These are phyloP conservation scores for Colletotrichum sojae DNA, from an alignment of 2,329 filamentous ascomycete species.

Conservation along the genomic window DNA sequence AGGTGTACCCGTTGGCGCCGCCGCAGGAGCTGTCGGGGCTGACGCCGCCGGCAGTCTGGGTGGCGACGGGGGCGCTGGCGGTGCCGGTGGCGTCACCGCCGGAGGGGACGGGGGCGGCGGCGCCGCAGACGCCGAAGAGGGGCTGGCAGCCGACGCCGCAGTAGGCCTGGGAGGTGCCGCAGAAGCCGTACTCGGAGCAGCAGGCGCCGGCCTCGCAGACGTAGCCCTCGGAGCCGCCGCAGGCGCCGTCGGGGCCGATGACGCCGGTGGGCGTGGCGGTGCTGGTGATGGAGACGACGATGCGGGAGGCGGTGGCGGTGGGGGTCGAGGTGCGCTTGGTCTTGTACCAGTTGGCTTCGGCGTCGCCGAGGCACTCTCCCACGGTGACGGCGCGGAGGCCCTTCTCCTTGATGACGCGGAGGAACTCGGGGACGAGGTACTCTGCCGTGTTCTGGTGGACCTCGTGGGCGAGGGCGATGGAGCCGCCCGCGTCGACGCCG, in stretches of 20 bases:
- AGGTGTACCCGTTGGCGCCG: slow-evolving; percentile 34
- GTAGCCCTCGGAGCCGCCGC: slow-evolving; percentile 37
- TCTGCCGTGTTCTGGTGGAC: slow-evolving; percentile 42
- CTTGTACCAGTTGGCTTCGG: slow-evolving; percentile 61
- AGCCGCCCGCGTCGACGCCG: slow-evolving; percentile 46
- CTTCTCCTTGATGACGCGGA: slow-evolving; percentile 43
- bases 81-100: slow-evolving; percentile 3
- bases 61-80: slow-evolving; percentile 14
- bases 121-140: slow-evolving; percentile 42
- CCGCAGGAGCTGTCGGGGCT: slow-evolving; percentile 33
- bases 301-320: slow-evolving; percentile 35
- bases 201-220: slow-evolving; percentile 39
- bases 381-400: slow-evolving; percentile 56
- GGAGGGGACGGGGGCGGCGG: slow-evolving; percentile 27
- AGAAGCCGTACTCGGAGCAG: slow-evolving; percentile 44
- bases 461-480: slow-evolving; percentile 61
- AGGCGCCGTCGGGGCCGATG: slow-evolving; percentile 35
- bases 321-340: slow-evolving; percentile 40
- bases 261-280: slow-evolving; percentile 41
- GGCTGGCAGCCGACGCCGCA: slow-evolving; percentile 42
- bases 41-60: slow-evolving; percentile 24
- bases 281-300: slow-evolving; percentile 39
- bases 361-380: slow-evolving; percentile 62
- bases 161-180: slow-evolving; percentile 40
- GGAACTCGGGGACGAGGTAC: slow-evolving; percentile 40